Percentiles rank a stretch among this genome's conserved stretches.
Evolutionary conservation across 176 grass and related monocot species (phyloP).

Genomic region (Panicum miliaceum): DNA sequence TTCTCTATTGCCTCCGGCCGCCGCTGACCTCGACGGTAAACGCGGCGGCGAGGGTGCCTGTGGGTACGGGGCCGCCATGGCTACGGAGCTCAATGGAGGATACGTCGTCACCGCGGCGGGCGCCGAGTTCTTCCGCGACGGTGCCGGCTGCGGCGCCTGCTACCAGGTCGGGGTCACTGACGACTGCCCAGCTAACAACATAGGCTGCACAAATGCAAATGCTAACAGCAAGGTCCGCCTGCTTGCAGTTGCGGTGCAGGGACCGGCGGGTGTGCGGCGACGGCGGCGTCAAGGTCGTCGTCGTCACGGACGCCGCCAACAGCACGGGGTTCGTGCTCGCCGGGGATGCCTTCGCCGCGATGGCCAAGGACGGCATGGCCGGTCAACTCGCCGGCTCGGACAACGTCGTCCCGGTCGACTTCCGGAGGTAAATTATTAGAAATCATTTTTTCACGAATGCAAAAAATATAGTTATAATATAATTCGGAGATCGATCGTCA

Average conservation of each 20-base stretch:
- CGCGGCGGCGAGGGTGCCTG: conserved; percentile 9
- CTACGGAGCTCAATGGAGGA: neutral
- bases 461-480: no score
- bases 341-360: conserved; percentile 49
- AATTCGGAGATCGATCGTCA: no score
- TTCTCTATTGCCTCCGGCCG: conserved; percentile 35
- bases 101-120: conserved; percentile 35
- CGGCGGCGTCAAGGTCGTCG: conserved; percentile 59
- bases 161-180: conserved; percentile 44
- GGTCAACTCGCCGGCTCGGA: conserved; percentile 9
- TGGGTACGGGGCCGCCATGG: conserved; percentile 36
- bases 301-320: conserved; percentile 38
- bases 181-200: no score
- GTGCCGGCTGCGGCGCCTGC: conserved; percentile 56
- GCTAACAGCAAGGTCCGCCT: no score
- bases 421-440: conserved; percentile 61
- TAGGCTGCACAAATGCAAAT: no score
- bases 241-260: conserved; percentile 59
- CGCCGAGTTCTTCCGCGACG: conserved; percentile 34
- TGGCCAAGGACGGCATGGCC: conserved; percentile 30
- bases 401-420: conserved; percentile 41
- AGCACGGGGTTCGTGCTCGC: conserved; percentile 46
- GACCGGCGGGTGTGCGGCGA: conserved; percentile 43
- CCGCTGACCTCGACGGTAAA: conserved; percentile 24
- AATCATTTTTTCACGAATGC: no score